Base-by-base conservation (phyloP, 1,139 yeast genomes). In the Saccharomyces hybrid region DNA sequence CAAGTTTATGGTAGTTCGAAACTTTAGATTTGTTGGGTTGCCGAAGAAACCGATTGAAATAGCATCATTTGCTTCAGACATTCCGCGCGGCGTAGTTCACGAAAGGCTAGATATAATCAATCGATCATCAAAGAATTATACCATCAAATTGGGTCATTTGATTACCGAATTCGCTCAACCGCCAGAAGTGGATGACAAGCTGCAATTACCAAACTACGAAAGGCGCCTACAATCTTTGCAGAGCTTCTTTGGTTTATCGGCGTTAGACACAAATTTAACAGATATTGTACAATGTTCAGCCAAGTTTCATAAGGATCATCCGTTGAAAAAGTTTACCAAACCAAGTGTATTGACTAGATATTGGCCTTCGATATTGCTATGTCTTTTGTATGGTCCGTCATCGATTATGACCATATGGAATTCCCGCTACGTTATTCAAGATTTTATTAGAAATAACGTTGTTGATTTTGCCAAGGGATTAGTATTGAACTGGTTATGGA, bases 401-500 rank as follows among this genome's bases (percentile, higher is more conserved):
- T 71, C 80, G 2, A 66, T 81, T 1, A 53, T 65, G 2, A 71
- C 75, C 34, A 60, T 78, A 0, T 73, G 84, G 62, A 72, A 76
- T 3, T 82, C 85, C 60, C 73, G 84, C 60, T 72, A 70, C 9
- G 78, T 75, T 19, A 79, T 88, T 11, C 58, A 74, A 1, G 65
- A 74, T 1, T 89, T 93, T 86, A 58, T 82, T 51, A 73, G 75
- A 56, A 73, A 74, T 49, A 84, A 85, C 57, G 70, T 88, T 3
- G 69, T 83, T 26, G 89, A 84, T 42, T 86, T 96, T 0, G 66
- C 77, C 1, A 65, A 68, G 48, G 89, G 95, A 0, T 84, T 91
- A 61, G 80, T 84, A 75, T 73, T 75, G 46, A 89, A 91, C 68
- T 91, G 98, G 97, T 78, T 93, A 2, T 73, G 88, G 31, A 79